These are phyloP conservation scores for Pisolithus orientalis DNA, from an alignment of 768 basidiomycete species.

Conservation along the genomic window DNA sequence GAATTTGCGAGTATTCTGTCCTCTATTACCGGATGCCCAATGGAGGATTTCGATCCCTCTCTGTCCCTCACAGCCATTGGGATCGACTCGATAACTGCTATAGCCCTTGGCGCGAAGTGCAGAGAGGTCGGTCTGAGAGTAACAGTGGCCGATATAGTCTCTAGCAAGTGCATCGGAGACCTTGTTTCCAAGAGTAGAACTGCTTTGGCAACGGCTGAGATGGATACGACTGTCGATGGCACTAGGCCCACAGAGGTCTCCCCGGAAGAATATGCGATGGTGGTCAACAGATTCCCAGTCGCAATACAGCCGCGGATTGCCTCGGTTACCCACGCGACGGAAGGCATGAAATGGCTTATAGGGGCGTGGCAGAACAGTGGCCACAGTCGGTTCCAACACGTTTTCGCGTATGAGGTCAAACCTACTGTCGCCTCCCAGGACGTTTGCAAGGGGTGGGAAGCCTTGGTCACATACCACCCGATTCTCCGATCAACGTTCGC, in stretches of 20 bases:
- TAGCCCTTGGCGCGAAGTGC: conserved; percentile 37
- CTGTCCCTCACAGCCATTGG: conserved; percentile 38
- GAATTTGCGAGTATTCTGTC: conserved; percentile 6
- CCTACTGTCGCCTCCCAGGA: conserved; percentile 21
- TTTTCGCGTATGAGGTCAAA: conserved; percentile 35
- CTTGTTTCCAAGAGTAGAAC: conserved; percentile 11
- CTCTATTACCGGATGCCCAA: conserved; percentile 21
- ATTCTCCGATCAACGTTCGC: conserved; percentile 41
- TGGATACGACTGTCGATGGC: background rate
- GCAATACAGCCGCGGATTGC: conserved; percentile 8
- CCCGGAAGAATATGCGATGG: conserved; percentile 7
- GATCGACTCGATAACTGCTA: conserved; percentile 46
- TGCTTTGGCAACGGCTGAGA: background rate
- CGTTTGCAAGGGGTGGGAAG: conserved; percentile 32
- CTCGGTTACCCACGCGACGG: conserved; percentile 15
- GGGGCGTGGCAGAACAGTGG: conserved; percentile 40
- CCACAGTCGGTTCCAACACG: conserved; percentile 37
- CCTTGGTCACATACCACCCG: conserved; percentile 29
- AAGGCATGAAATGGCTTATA: conserved; percentile 33
- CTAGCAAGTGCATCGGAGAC: conserved; percentile 31
- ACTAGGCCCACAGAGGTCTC: conserved; percentile 2
- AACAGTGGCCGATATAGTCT: conserved; percentile 35
- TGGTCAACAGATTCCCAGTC: conserved; percentile 13
- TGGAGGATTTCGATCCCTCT: conserved; percentile 22
- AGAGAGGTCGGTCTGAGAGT: conserved; percentile 30